A percentile compares a stretch with the other conserved stretches of the same genome.
These are phyloP conservation scores for Aspergillus eucalypticola DNA, from an alignment of 2,329 filamentous ascomycete genomes.

Conservation along the genomic window DNA sequence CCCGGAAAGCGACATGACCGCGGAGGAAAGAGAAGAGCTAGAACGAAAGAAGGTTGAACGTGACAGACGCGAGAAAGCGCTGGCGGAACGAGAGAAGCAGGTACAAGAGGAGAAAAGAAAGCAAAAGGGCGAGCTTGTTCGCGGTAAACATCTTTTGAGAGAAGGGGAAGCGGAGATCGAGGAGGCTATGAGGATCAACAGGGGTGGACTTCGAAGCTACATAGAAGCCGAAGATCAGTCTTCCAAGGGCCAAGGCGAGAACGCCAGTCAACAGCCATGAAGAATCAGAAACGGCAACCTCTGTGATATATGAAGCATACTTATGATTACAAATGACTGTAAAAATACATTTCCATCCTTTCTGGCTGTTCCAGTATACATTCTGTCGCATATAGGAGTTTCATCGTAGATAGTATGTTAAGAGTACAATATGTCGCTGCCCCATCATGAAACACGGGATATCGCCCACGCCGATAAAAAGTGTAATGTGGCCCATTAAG, in stretches of 20 bases:
- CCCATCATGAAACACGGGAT: slow-evolving; percentile 1
- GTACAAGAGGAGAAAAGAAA: slow-evolving; percentile 47
- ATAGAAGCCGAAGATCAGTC: slow-evolving; percentile 32
- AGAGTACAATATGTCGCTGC: background rate
- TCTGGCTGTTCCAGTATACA: background rate
- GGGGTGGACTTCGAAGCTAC: slow-evolving; percentile 44
- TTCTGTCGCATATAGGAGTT: background rate
- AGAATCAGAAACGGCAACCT: background rate
- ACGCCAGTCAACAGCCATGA: background rate
- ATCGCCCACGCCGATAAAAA: slow-evolving; percentile 4
- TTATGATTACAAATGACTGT: slow-evolving; percentile 7
- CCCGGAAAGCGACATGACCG: slow-evolving; percentile 39
- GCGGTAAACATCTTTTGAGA: slow-evolving; percentile 44
- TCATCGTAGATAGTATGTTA: background rate
- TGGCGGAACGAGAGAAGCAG: slow-evolving; percentile 45
- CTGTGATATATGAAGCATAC: background rate
- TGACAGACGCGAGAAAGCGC: slow-evolving; percentile 46
- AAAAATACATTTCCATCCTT: slow-evolving; percentile 12
- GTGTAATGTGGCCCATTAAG: slow-evolving; percentile 14
- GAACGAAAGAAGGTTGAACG: slow-evolving; percentile 44
- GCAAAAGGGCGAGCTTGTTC: slow-evolving; percentile 41
- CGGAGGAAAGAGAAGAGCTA: slow-evolving; percentile 39
- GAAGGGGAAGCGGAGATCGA: slow-evolving; percentile 48
- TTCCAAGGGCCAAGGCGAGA: background rate
- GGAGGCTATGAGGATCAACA: slow-evolving; percentile 46